These are phyloP conservation scores for Coemansia sp. DNA, from an alignment of 192 early-diverging fungal species.

Conservation along the genomic window DNA sequence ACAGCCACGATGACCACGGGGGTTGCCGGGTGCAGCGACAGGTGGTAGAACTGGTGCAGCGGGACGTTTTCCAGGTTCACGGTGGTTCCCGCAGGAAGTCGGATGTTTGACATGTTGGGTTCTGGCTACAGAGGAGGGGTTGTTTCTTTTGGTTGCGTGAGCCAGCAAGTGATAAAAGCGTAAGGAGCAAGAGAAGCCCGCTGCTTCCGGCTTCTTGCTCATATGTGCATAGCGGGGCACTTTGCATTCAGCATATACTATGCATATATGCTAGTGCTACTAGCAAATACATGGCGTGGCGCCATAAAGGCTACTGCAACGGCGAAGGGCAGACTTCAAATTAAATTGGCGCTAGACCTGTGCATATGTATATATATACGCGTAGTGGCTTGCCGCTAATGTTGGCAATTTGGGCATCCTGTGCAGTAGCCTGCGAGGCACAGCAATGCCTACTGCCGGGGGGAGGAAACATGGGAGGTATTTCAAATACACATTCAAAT, in stretches of 20 bases:
- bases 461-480: no score
- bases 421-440: no score
- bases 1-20: conserved; percentile 61
- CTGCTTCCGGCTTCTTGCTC: not conserved
- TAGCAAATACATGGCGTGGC: conserved; percentile 3
- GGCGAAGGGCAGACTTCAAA: no score
- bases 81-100: conserved; percentile 44
- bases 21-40: conserved; percentile 67
- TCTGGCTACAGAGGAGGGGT: not conserved
- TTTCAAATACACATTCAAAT: no score
- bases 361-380: not conserved
- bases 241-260: not conserved
- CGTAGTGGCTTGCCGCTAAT: not conserved
- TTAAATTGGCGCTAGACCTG: no score
- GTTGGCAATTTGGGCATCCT: not conserved
- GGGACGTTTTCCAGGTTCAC: conserved; percentile 61
- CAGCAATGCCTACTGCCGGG: no score
- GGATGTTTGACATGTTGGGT: conserved; percentile 32
- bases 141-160: no score
- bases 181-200: not conserved
- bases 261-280: not conserved
- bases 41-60: conserved; percentile 69
- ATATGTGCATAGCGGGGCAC: no score
- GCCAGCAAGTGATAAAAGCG: not conserved
- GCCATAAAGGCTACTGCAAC: not conserved